phyloP scores from a whole-genome alignment of 192 early-diverging fungal genomes.

The Entrophospora sp. region DNA sequence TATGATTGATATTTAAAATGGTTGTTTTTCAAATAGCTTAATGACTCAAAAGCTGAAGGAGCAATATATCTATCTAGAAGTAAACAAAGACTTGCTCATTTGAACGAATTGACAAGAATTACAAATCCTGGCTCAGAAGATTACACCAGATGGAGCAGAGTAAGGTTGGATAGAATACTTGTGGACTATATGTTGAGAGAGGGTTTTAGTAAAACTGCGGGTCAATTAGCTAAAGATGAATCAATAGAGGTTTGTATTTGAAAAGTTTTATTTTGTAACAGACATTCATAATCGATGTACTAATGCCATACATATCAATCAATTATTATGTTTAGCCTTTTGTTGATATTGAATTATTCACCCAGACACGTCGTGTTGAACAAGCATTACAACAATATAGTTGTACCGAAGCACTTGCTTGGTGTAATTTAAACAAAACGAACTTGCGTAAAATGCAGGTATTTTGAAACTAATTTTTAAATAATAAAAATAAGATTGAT shows the following conservation, averaged over 20 bases:
- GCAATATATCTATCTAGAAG: conserved; percentile 56
- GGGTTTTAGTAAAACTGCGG: conserved; percentile 72
- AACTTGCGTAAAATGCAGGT: conserved; percentile 85
- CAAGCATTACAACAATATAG: conserved; percentile 64
- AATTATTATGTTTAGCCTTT: conserved; percentile 46
- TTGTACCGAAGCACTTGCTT: conserved; percentile 80
- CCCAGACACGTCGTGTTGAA: conserved; percentile 71
- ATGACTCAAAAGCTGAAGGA: conserved; percentile 73
- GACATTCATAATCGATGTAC: neutral
- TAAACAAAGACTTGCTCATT: conserved; percentile 63
- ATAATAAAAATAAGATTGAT: too few relatives aligned
- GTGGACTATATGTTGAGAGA: conserved; percentile 94
- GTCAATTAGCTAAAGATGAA: conserved; percentile 48
- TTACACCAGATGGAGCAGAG: conserved; percentile 79
- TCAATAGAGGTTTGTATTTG: conserved; percentile 49
- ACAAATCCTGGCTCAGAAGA: conserved; percentile 54
- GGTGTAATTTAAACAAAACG: conserved; percentile 92
- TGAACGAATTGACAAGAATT: conserved; percentile 64
- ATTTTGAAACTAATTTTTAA: too few relatives aligned
- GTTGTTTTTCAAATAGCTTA: conserved; percentile 36
- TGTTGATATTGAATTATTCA: conserved; percentile 89
- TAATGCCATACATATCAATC: neutral
- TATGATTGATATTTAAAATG: neutral
- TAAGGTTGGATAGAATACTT: conserved; percentile 78
- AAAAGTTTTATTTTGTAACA: neutral